Base-by-base conservation (phyloP, 805 yeast species). In the Pichia scutulata region DNA sequence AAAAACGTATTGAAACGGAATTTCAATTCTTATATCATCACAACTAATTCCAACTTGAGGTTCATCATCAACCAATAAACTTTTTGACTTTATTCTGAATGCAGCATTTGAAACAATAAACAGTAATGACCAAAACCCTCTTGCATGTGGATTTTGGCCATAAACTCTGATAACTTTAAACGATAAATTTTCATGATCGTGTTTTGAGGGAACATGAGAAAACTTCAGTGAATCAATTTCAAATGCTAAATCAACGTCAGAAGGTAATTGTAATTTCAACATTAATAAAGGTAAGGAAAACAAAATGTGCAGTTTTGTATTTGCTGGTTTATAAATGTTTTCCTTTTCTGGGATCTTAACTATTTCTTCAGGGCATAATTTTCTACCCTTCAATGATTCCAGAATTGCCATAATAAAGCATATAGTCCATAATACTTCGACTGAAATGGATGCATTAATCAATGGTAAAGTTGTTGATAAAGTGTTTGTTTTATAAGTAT, bases 1-100 rank as follows among this genome's bases (percentile, higher is more conserved):
- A 54, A 88, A 82, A 48, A 86, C 74, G 60, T 86, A 86, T 50
- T 82, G 82, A 65, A 82, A 81, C 0, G 98, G 97, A 46, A 89
- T 59, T 51, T 66, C 69, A 48, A 66, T 59, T 51, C 69, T 50
- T n/a, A 59, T 51, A 2, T 68, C 60, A 23, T 60, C 48, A 22
- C 63, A 57, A 43, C 37, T 50, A 21, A 63, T 36, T 9, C 43
- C 44, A 23, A 58, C 47, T 36, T 48, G 46, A 2, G 49, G 40
- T 9, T 57, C 61, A 41, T 47, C 46, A 3, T 44, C 43, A 10
- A 26, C 9, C 16, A 45, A n/a, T 7, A 45, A 36, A 8, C 44
- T 36, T 9, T 43, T 46, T 12, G 50, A 40, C 9, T 21, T 39
- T 7, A 50, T 41, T 23, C 33, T 39, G 16, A 42, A 43, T 13